Conservation (phyloP, 768 basidiomycete genomes). For the Fomitopsis serialis region DNA sequence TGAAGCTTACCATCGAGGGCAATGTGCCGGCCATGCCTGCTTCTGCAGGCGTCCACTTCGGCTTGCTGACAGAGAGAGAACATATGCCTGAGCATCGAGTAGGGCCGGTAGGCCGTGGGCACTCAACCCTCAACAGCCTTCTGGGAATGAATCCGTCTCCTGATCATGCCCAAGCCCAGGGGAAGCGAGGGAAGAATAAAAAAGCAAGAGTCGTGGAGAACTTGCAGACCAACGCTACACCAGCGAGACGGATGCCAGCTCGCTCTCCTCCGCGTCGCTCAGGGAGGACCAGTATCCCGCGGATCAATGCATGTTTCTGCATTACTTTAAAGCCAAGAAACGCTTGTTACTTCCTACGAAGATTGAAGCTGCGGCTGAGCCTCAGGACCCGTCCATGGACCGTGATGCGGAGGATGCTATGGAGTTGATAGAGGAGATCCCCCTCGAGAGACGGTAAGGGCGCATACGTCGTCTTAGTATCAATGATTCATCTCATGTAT, state of each 20-base stretch:
- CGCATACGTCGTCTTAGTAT: background rate
- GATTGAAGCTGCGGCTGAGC: constrained; percentile 9
- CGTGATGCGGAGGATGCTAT: background rate
- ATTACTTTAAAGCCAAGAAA: constrained; percentile 12
- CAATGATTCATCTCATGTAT: background rate
- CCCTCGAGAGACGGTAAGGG: background rate
- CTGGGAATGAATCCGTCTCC: background rate
- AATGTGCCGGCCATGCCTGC: background rate
- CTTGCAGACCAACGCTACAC: background rate
- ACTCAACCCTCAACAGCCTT: background rate
- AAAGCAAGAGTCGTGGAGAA: background rate
- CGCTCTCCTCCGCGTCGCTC: background rate
- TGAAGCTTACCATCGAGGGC: background rate
- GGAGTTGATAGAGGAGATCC: background rate
- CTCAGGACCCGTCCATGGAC: constrained; percentile 3
- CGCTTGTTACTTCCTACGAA: background rate
- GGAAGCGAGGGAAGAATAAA: background rate
- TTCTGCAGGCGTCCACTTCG: background rate
- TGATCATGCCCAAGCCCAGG: background rate
- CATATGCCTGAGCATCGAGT: too few species aligned
- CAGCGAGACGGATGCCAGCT: background rate
- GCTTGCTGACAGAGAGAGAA: too few species aligned
- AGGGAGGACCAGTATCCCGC: background rate
- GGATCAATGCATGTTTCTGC: constrained; percentile 12
- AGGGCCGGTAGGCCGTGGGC: background rate